A percentile compares a stretch with the other conserved stretches of the same genome.
Conservation (phyloP, 225 moss, liverwort and hornwort genomes). For the Anthoceros angustus region DNA sequence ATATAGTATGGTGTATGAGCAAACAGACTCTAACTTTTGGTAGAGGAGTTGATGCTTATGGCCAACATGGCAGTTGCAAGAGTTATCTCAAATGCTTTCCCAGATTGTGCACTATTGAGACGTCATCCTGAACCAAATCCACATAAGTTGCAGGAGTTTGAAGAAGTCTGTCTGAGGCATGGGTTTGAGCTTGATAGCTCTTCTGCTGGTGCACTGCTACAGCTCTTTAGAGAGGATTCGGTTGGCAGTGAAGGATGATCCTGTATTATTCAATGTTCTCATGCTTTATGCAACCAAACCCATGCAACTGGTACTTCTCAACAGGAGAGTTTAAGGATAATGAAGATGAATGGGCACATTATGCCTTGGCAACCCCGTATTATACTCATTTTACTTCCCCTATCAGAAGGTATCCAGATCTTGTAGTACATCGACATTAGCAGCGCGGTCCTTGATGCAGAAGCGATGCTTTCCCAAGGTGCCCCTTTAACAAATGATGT, state of each 20-base stretch:
- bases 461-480: slow-evolving; percentile 30
- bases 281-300: slow-evolving; percentile 94
- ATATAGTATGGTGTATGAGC: slow-evolving; percentile 61
- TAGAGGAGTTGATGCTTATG: slow-evolving; percentile 94
- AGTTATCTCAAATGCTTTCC: slow-evolving; percentile 89
- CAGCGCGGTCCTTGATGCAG: slow-evolving; percentile 88
- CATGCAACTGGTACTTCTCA: slow-evolving; percentile 93
- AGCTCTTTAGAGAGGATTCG: slow-evolving; percentile 78
- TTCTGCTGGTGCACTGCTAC: slow-evolving; percentile 78
- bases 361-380: slow-evolving; percentile 75
- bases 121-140: slow-evolving; percentile 87
- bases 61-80: slow-evolving; percentile 93
- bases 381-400: slow-evolving; percentile 98
- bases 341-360: slow-evolving; percentile 86
- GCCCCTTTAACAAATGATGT: slow-evolving; percentile 17
- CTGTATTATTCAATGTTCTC: slow-evolving; percentile 67
- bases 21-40: slow-evolving; percentile 82
- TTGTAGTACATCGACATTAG: slow-evolving; percentile 86
- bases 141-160: slow-evolving; percentile 78
- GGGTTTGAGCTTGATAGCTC: slow-evolving; percentile 69
- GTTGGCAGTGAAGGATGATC: slow-evolving; percentile 62
- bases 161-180: slow-evolving; percentile 74
- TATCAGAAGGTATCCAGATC: slow-evolving; percentile 86
- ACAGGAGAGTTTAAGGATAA: slow-evolving; percentile 83
- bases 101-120: slow-evolving; percentile 63